These are phyloP conservation scores for Boletales sp. DNA, from an alignment of 768 basidiomycete species.

Conservation along the genomic window DNA sequence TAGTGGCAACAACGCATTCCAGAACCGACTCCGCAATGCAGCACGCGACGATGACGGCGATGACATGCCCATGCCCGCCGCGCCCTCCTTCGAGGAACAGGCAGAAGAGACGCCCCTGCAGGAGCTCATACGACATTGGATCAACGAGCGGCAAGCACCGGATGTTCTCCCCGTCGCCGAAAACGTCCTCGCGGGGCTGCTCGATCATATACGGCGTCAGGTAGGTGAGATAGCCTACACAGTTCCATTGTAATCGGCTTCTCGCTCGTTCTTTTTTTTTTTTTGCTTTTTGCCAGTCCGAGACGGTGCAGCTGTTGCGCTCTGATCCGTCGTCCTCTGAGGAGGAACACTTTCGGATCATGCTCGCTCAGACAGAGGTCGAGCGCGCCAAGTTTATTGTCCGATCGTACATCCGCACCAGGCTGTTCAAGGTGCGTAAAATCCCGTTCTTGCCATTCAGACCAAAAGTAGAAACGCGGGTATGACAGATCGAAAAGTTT, in stretches of 20 bases:
- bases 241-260: too few species aligned
- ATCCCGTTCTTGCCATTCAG: not conserved
- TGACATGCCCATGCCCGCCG: constrained; percentile 28
- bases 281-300: constrained; percentile 47
- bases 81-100: constrained; percentile 30
- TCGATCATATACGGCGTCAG: constrained; percentile 81
- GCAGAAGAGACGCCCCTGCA: constrained; percentile 59
- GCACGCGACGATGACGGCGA: constrained; percentile 29
- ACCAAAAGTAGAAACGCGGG: not conserved
- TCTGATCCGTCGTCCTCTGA: constrained; percentile 83
- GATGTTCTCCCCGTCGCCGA: constrained; percentile 77
- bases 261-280: not conserved
- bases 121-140: constrained; percentile 76
- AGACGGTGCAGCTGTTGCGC: constrained; percentile 70
- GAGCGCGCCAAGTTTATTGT: constrained; percentile 93
- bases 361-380: constrained; percentile 92
- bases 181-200: constrained; percentile 55
- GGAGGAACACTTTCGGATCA: constrained; percentile 89
- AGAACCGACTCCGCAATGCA: constrained; percentile 37
- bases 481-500: constrained; percentile 77
- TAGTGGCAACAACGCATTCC: constrained; percentile 18
- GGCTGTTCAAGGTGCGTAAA: constrained; percentile 73
- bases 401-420: constrained; percentile 81
- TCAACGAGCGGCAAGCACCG: constrained; percentile 80
- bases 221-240: constrained; percentile 40